Percentiles rank a stretch among this genome's conserved stretches.
phyloP scores from a whole-genome alignment of 768 basidiomycete species.

The Crucibulum laeve region DNA sequence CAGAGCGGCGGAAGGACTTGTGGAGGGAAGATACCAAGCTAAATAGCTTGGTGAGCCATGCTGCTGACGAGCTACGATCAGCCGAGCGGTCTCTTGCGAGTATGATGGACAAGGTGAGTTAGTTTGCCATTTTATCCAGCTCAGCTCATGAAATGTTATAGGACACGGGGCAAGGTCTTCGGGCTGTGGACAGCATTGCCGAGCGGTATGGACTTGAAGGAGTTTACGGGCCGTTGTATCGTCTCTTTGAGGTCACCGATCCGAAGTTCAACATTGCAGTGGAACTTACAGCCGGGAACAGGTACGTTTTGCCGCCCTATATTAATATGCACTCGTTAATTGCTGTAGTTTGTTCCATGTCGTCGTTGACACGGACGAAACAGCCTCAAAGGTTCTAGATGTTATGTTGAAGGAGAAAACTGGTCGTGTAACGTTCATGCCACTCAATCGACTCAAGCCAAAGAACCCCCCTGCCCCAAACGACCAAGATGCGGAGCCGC shows the following conservation, averaged over 20 bases:
- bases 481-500: slow-evolving; percentile 74
- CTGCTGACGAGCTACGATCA: slow-evolving; percentile 73
- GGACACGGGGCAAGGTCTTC: slow-evolving; percentile 89
- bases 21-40: slow-evolving; percentile 96
- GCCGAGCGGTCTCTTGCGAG: slow-evolving; percentile 76
- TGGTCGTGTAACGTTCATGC: slow-evolving; percentile 97
- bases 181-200: slow-evolving; percentile 81
- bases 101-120: slow-evolving; percentile 92
- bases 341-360: slow-evolving; percentile 84
- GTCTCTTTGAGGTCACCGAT: slow-evolving; percentile 88
- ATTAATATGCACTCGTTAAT: background rate
- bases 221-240: slow-evolving; percentile 92
- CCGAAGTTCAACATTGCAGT: slow-evolving; percentile 87
- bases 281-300: slow-evolving; percentile 94
- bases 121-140: background rate
- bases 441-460: slow-evolving; percentile 88
- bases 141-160: slow-evolving; percentile 22
- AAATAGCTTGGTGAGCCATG: slow-evolving; percentile 70
- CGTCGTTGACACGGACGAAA: slow-evolving; percentile 95
- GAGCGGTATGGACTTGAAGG: slow-evolving; percentile 71
- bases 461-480: slow-evolving; percentile 61
- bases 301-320: slow-evolving; percentile 37
- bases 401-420: slow-evolving; percentile 91
- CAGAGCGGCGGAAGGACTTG: slow-evolving; percentile 83
- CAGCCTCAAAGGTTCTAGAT: slow-evolving; percentile 87